Evolutionary conservation across 768 basidiomycete species (phyloP).

Genomic region (Hericium rajendrae): DNA sequence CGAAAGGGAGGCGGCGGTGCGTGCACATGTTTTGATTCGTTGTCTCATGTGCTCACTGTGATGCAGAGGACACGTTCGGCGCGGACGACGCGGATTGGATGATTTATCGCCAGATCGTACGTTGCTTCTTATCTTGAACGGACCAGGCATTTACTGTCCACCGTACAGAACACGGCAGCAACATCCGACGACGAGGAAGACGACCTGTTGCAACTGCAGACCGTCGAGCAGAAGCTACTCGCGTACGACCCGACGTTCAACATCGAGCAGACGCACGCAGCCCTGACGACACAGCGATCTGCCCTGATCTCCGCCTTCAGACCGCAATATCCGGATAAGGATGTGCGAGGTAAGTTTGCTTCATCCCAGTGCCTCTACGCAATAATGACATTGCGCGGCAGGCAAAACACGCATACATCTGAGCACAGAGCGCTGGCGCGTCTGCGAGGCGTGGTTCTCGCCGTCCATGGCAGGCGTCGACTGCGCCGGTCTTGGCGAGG

Average conservation of each 20-base stretch:
- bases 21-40: conserved; percentile 11
- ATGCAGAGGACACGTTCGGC: conserved; percentile 86
- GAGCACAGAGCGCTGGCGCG: conserved; percentile 83
- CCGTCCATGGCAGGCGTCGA: conserved; percentile 93
- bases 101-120: conserved; percentile 92
- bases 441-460: conserved; percentile 87
- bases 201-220: conserved; percentile 57
- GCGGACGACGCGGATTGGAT: conserved; percentile 95
- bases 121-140: conserved; percentile 12
- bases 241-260: conserved; percentile 82
- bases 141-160: background rate
- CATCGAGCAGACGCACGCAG: conserved; percentile 69
- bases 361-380: background rate
- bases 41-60: background rate
- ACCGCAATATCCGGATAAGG: conserved; percentile 68
- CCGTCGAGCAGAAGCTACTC: conserved; percentile 73
- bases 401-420: conserved; percentile 76
- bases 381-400: conserved; percentile 8
- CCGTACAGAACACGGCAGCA: conserved; percentile 49
- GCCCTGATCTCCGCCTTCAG: conserved; percentile 82
- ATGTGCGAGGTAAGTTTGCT: conserved; percentile 42
- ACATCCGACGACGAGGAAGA: conserved; percentile 88
- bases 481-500: conserved; percentile 89
- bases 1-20: conserved; percentile 73
- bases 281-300: conserved; percentile 65